These are phyloP conservation scores for Tetrapisispora phaffii DNA, from an alignment of 805 yeast species.

Conservation along the genomic window DNA sequence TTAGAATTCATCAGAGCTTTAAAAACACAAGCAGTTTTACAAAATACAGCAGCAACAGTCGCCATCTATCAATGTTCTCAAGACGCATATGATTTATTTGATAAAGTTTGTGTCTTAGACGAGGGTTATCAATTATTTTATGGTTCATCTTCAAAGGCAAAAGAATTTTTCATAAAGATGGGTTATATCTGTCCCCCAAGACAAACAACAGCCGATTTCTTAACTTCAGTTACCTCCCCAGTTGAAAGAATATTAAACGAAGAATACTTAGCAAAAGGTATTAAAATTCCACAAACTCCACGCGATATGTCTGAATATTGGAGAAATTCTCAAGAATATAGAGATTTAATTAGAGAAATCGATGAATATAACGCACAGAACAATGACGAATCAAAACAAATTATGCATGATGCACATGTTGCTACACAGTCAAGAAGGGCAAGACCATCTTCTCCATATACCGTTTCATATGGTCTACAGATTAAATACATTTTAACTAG, in stretches of 20 bases:
- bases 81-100: conserved; percentile 53
- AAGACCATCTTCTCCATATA: conserved; percentile 38
- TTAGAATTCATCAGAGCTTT: conserved; percentile 46
- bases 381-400: conserved; percentile 8
- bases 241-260: conserved; percentile 39
- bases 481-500: conserved; percentile 36
- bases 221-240: conserved; percentile 48
- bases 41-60: conserved; percentile 45
- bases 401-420: conserved; percentile 30
- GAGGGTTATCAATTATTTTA: conserved; percentile 49
- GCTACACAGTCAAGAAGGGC: conserved; percentile 41
- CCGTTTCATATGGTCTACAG: conserved; percentile 41
- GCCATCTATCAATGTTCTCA: conserved; percentile 58
- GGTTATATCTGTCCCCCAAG: conserved; percentile 49
- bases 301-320: conserved; percentile 44
- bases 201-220: conserved; percentile 50
- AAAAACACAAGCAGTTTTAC: conserved; percentile 40
- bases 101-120: conserved; percentile 49
- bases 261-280: conserved; percentile 34
- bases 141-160: conserved; percentile 40
- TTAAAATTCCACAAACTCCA: conserved; percentile 43
- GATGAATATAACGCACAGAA: conserved; percentile 21
- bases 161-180: conserved; percentile 40
- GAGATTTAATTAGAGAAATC: conserved; percentile 33
- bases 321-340: conserved; percentile 37